Evolutionary conservation across 2,329 filamentous ascomycete species (phyloP).

Genomic region (Stachybotrys elegans): DNA sequence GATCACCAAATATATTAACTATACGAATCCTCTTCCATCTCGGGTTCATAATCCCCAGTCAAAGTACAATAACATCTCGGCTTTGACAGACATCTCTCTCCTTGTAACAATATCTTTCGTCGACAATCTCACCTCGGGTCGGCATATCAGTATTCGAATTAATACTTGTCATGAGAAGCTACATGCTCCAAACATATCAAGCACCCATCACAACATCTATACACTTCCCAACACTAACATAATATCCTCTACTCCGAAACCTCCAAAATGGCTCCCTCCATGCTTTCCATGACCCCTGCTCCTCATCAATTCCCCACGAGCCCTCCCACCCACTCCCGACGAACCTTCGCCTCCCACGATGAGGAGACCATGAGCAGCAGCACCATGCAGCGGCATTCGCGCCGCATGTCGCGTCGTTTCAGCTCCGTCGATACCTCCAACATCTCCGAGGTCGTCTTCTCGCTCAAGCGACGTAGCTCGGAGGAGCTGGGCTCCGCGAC

Average conservation of each 20-base stretch:
- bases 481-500: constrained; percentile 22
- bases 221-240: no score
- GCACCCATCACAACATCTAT: no score
- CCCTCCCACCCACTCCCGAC: neutral
- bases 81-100: no score
- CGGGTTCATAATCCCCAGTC: no score
- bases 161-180: no score
- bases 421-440: constrained; percentile 15
- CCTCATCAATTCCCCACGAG: neutral
- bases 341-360: neutral
- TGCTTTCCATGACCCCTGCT: neutral
- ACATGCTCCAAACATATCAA: no score
- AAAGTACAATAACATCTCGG: no score
- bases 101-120: no score
- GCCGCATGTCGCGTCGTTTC: neutral
- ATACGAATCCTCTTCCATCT: no score
- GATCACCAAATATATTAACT: no score
- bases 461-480: constrained; percentile 21
- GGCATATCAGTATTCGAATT: no score
- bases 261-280: neutral
- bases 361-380: neutral
- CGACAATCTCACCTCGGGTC: no score
- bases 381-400: neutral
- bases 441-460: constrained; percentile 22
- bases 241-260: neutral